phyloP scores from a whole-genome alignment of 306 rosid genomes.

The Gillenia trifoliata region DNA sequence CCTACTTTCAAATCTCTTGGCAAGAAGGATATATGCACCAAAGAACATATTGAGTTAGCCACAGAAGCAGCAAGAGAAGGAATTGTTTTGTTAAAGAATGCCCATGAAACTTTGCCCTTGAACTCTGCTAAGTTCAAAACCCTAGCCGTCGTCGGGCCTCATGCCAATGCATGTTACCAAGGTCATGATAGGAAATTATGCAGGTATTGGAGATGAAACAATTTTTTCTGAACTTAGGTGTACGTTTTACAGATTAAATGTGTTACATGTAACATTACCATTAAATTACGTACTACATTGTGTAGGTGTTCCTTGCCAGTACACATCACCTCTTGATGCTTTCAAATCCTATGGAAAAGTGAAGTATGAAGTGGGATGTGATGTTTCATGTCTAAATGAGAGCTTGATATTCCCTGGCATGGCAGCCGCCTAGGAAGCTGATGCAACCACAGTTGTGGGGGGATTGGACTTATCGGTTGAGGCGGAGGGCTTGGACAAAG shows the following conservation, averaged over 20 bases:
- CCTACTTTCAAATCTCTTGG: neutral
- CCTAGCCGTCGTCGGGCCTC: slow-evolving; percentile 19
- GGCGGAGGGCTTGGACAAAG: slow-evolving; percentile 13
- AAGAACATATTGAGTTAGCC: slow-evolving; percentile 14
- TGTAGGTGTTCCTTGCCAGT: slow-evolving; percentile 6
- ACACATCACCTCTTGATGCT: slow-evolving; percentile 10
- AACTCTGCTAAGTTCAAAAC: neutral
- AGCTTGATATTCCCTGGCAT: slow-evolving; percentile 4
- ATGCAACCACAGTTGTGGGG: slow-evolving; percentile 8
- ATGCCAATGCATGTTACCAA: slow-evolving; percentile 20
- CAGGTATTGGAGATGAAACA: neutral
- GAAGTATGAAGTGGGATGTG: slow-evolving; percentile 16
- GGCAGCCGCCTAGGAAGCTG: neutral
- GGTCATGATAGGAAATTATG: slow-evolving; percentile 20
- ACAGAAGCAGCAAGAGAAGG: slow-evolving; percentile 26
- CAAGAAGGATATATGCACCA: slow-evolving; percentile 3
- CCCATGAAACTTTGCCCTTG: neutral
- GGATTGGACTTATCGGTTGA: slow-evolving; percentile 11
- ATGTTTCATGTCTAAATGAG: neutral
- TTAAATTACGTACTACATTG: neutral
- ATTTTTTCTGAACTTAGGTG: too few relatives aligned
- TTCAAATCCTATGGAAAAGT: slow-evolving; percentile 3
- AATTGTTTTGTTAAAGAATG: slow-evolving; percentile 17
- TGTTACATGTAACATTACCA: too few relatives aligned
- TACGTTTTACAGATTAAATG: too few relatives aligned